Conservation (phyloP, 768 basidiomycete species). For the Leucosporidium creatinivorum region DNA sequence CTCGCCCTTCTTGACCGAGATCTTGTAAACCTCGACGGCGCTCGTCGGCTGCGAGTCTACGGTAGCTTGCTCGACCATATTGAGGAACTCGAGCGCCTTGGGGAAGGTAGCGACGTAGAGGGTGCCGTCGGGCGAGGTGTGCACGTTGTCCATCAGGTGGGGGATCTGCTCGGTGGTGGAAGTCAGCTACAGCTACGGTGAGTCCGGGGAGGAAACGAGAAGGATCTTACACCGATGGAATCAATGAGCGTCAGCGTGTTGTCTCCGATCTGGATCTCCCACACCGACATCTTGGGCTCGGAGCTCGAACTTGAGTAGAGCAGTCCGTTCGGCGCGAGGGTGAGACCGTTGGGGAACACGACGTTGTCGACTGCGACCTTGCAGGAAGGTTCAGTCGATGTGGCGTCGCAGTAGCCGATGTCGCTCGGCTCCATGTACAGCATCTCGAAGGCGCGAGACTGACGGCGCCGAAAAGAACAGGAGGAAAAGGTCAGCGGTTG, state of each 20-base stretch:
- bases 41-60: background rate
- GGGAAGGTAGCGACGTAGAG: conserved; percentile 58
- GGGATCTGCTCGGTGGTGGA: conserved; percentile 2
- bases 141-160: conserved; percentile 55
- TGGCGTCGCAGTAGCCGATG: conserved; percentile 59
- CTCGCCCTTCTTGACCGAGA: conserved; percentile 46
- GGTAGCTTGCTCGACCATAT: conserved; percentile 11
- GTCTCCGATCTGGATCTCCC: conserved; percentile 54
- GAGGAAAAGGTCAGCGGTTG: too few species aligned
- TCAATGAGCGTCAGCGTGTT: conserved; percentile 55
- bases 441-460: conserved; percentile 15
- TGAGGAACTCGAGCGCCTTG: conserved; percentile 41
- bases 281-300: conserved; percentile 45
- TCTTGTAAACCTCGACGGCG: conserved; percentile 6
- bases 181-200: background rate
- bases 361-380: conserved; percentile 53
- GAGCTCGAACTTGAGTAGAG: too few species aligned
- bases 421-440: conserved; percentile 41
- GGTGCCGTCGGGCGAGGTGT: conserved; percentile 53
- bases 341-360: conserved; percentile 52
- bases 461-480: too few species aligned
- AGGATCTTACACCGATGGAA: conserved; percentile 40
- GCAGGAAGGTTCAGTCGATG: conserved; percentile 48
- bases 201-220: conserved; percentile 10
- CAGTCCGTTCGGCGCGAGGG: too few species aligned